Conservation (phyloP, 2,329 filamentous ascomycete species). For the Hirsutella minnesotensis region DNA sequence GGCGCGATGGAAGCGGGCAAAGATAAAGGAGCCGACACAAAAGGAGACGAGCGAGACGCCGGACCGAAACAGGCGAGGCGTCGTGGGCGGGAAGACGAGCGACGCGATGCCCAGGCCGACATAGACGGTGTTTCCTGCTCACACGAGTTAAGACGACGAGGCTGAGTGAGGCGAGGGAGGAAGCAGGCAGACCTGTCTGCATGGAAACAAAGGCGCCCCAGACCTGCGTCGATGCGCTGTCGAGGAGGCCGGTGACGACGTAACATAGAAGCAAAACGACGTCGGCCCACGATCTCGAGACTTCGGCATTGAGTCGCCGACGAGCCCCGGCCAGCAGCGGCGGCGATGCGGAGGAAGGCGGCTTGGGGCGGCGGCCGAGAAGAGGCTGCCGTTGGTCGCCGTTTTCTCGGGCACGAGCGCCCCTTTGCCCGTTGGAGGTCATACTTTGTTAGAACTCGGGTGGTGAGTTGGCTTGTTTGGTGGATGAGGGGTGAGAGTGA, state of each 20-base stretch:
- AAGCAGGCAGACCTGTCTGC: conserved; percentile 51
- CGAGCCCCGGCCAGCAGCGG: conserved; percentile 16
- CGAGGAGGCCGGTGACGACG: conserved; percentile 64
- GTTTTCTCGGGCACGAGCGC: neutral
- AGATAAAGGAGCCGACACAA: conserved; percentile 60
- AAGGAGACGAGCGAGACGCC: conserved; percentile 59
- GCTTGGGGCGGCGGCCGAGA: conserved; percentile 9
- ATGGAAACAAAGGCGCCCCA: conserved; percentile 77
- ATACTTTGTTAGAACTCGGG: neutral
- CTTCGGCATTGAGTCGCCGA: conserved; percentile 27
- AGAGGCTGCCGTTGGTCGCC: conserved; percentile 20
- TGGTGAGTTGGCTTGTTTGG: too few relatives aligned
- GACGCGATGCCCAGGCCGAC: conserved; percentile 61
- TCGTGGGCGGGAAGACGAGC: conserved; percentile 21
- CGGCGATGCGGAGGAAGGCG: conserved; percentile 2
- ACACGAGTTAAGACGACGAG: neutral
- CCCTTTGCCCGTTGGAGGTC: neutral
- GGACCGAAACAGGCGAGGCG: conserved; percentile 39
- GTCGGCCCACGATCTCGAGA: conserved; percentile 54
- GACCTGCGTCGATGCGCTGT: conserved; percentile 63
- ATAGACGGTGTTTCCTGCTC: conserved; percentile 64
- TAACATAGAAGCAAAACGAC: conserved; percentile 61
- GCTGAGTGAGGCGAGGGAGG: too few relatives aligned
- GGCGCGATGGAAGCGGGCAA: conserved; percentile 54
- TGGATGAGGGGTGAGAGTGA: too few relatives aligned